Evolutionary conservation across 2,329 filamentous ascomycete genomes (phyloP).

Genomic region (Claviceps africana): DNA sequence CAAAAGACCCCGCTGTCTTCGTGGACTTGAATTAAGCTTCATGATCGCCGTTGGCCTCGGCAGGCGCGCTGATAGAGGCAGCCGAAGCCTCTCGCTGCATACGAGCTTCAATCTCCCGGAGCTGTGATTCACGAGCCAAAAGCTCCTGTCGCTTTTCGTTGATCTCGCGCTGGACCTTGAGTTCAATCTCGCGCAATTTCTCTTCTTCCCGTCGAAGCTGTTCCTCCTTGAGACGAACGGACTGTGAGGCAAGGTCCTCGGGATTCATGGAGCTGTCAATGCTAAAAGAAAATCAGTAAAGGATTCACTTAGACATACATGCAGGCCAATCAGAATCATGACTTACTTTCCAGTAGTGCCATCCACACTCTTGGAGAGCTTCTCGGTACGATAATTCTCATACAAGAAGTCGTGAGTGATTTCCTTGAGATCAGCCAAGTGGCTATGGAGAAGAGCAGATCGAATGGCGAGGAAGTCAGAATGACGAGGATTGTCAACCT

Average conservation of each 20-base stretch:
- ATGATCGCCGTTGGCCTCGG: constrained; percentile 42
- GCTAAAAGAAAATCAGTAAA: constrained; percentile 26
- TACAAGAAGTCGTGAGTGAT: constrained; percentile 99
- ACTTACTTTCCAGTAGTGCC: constrained; percentile 78
- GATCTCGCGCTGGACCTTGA: constrained; percentile 99
- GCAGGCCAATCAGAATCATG: not conserved
- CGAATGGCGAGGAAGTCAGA: constrained; percentile 96
- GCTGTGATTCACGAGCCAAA: constrained; percentile 89
- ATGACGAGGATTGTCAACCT: constrained; percentile 98
- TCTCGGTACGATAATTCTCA: constrained; percentile 99
- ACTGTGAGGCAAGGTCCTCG: constrained; percentile 91
- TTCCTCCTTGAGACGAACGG: constrained; percentile 97
- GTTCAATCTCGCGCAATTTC: constrained; percentile 97
- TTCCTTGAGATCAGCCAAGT: constrained; percentile 96
- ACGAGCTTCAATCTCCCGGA: constrained; percentile 95
- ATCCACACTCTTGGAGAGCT: constrained; percentile 98
- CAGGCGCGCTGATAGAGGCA: constrained; percentile 19
- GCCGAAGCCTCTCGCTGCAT: constrained; percentile 73
- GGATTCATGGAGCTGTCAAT: constrained; percentile 82
- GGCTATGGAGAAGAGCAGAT: constrained; percentile 91
- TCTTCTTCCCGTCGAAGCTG: constrained; percentile 98
- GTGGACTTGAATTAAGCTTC: constrained; percentile 29
- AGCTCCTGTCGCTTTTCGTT: constrained; percentile 99
- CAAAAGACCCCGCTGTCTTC: constrained; percentile 18
- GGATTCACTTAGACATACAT: not conserved